Evolutionary conservation across 169 alveolate genomes (phyloP).

Genomic region (Cytauxzoon felis): DNA sequence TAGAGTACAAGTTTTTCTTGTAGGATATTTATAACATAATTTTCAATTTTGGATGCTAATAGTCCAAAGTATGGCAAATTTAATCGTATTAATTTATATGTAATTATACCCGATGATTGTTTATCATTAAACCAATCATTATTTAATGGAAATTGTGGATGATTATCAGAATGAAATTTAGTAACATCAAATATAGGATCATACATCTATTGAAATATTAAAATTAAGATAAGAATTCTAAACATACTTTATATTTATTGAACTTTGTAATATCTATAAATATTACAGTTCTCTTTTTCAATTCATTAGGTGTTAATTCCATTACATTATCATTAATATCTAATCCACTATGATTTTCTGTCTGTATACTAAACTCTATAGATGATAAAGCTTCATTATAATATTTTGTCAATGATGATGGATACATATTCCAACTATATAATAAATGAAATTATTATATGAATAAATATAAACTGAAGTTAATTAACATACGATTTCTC

Average conservation of each 20-base stretch:
- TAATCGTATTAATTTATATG: slow-evolving; percentile 66
- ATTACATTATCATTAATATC: slow-evolving; percentile 36
- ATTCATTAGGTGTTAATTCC: slow-evolving; percentile 27
- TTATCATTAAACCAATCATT: slow-evolving; percentile 30
- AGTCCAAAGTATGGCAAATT: slow-evolving; percentile 78
- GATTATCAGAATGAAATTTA: neutral
- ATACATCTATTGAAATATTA: slow-evolving; percentile 27
- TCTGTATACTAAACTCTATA: slow-evolving; percentile 47
- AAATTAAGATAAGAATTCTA: neutral
- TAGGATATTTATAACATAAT: slow-evolving; percentile 58
- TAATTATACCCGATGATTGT: slow-evolving; percentile 45
- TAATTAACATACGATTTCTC: slow-evolving; percentile 53
- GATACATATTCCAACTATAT: slow-evolving; percentile 43
- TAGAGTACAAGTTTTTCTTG: slow-evolving; percentile 64
- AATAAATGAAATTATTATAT: neutral
- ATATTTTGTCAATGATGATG: slow-evolving; percentile 43
- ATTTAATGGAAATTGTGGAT: slow-evolving; percentile 29
- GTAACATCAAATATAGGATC: slow-evolving; percentile 45
- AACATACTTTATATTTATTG: slow-evolving; percentile 31
- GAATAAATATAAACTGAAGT: neutral
- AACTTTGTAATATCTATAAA: slow-evolving; percentile 40
- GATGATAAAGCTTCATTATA: slow-evolving; percentile 37
- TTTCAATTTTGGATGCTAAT: slow-evolving; percentile 69
- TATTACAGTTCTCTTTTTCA: slow-evolving; percentile 27
- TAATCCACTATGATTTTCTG: slow-evolving; percentile 10